phyloP scores from a whole-genome alignment of 192 early-diverging fungal species.

The Pilaira anomala region DNA sequence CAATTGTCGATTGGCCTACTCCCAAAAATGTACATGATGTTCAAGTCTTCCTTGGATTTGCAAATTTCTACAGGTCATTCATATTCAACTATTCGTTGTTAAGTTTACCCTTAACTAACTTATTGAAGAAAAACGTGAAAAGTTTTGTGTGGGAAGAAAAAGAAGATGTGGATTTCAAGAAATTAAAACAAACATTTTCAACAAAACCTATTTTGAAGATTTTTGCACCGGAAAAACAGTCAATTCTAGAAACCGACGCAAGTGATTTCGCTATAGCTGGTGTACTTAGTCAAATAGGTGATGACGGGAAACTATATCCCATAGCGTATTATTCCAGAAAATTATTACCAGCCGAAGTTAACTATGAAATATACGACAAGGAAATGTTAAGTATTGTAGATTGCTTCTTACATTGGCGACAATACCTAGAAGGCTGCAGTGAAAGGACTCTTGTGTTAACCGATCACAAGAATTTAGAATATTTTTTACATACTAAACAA shows the following conservation, averaged over 20 bases:
- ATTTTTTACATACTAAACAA: too few relatives aligned
- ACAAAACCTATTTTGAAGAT: neutral
- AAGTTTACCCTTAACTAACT: constrained; percentile 10
- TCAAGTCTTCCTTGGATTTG: constrained; percentile 22
- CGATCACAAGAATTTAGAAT: too few relatives aligned
- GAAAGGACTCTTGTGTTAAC: constrained; percentile 1
- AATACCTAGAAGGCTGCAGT: constrained; percentile 30
- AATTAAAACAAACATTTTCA: neutral
- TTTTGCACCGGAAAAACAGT: constrained; percentile 12
- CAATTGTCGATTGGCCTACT: constrained; percentile 21
- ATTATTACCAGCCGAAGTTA: constrained; percentile 23
- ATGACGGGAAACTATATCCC: constrained; percentile 29
- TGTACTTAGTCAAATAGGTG: neutral
- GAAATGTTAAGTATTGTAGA: constrained; percentile 40
- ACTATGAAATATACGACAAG: constrained; percentile 44
- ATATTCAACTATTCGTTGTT: constrained; percentile 18
- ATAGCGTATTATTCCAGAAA: constrained; percentile 32
- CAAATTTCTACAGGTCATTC: constrained; percentile 29
- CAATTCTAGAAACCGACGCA: too few relatives aligned
- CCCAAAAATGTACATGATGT: constrained; percentile 20
- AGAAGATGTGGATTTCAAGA: neutral
- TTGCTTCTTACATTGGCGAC: constrained; percentile 27
- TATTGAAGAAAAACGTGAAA: constrained; percentile 4
- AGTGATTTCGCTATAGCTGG: constrained; percentile 15
- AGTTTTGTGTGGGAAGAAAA: neutral